Evolutionary conservation across 1,284 basidiomycete genomes (phyloP).

Genomic region (Ganoderma meredithae): DNA sequence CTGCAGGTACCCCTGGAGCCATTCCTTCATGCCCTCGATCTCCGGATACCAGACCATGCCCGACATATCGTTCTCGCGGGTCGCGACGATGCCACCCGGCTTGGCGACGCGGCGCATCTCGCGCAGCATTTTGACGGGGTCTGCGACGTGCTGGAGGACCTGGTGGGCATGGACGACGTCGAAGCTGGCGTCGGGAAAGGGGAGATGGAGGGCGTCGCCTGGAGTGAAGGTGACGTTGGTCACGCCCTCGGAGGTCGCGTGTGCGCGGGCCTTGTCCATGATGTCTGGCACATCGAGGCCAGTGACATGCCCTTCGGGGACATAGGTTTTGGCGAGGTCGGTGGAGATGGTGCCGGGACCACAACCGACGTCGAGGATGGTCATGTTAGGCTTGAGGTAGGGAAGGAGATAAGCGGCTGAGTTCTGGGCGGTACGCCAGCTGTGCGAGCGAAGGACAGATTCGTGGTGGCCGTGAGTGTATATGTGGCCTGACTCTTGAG

Average conservation of each 20-base stretch:
- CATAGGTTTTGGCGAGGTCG: slow-evolving; percentile 46
- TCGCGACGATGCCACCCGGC: slow-evolving; percentile 51
- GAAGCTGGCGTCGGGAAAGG: slow-evolving; percentile 46
- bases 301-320: slow-evolving; percentile 49
- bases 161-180: slow-evolving; percentile 57
- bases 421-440: slow-evolving; percentile 51
- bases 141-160: slow-evolving; percentile 51
- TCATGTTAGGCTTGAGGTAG: slow-evolving; percentile 47
- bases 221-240: slow-evolving; percentile 44
- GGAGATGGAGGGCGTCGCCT: slow-evolving; percentile 44
- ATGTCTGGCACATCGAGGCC: slow-evolving; percentile 47
- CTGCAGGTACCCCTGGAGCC: slow-evolving; percentile 35
- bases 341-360: slow-evolving; percentile 54
- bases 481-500: slow-evolving; percentile 16
- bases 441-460: slow-evolving; percentile 50
- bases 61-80: slow-evolving; percentile 45
- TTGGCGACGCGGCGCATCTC: slow-evolving; percentile 55
- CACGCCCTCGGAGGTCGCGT: slow-evolving; percentile 39
- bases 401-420: slow-evolving; percentile 51
- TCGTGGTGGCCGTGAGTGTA: slow-evolving; percentile 47
- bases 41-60: slow-evolving; percentile 45
- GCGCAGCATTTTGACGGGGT: slow-evolving; percentile 47
- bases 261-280: slow-evolving; percentile 42
- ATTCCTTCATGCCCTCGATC: slow-evolving; percentile 36
- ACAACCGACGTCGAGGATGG: slow-evolving; percentile 55